Percentiles rank a stretch among this genome's conserved stretches.
Conservation (phyloP, 2,329 filamentous ascomycete species). For the Pseudomassariella vexata region DNA sequence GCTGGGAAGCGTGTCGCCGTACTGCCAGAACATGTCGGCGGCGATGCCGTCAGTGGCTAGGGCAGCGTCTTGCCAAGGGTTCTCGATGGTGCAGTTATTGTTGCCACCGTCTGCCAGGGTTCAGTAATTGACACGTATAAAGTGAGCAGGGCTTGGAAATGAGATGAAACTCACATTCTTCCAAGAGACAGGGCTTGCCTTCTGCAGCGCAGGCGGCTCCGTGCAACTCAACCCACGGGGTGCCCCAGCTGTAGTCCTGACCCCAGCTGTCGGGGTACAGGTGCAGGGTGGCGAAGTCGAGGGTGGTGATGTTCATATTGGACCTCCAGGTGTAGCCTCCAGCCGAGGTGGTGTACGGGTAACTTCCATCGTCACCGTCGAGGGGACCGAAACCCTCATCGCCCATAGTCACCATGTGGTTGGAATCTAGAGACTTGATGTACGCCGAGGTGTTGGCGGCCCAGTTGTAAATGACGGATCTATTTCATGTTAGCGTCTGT, state of each 20-base stretch:
- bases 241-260: slow-evolving; percentile 22
- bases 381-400: slow-evolving; percentile 45
- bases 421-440: slow-evolving; percentile 56
- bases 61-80: slow-evolving; percentile 20
- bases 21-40: slow-evolving; percentile 23
- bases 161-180: slow-evolving; percentile 29
- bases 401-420: slow-evolving; percentile 59
- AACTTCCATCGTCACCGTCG: slow-evolving; percentile 39
- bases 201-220: slow-evolving; percentile 30
- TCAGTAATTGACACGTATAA: neutral
- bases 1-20: slow-evolving; percentile 24
- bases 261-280: slow-evolving; percentile 29
- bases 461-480: slow-evolving; percentile 52
- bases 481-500: too few species aligned
- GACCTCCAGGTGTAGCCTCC: slow-evolving; percentile 47
- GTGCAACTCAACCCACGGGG: slow-evolving; percentile 28
- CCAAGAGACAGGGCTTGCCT: slow-evolving; percentile 32
- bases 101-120: neutral
- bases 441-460: slow-evolving; percentile 50
- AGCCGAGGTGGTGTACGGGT: slow-evolving; percentile 39
- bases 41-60: slow-evolving; percentile 19
- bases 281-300: slow-evolving; percentile 45
- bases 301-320: slow-evolving; percentile 42
- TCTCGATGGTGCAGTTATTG: slow-evolving; percentile 21
- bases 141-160: neutral